Conservation (phyloP, 805 yeast species). For the Torulaspora gathmanii region DNA sequence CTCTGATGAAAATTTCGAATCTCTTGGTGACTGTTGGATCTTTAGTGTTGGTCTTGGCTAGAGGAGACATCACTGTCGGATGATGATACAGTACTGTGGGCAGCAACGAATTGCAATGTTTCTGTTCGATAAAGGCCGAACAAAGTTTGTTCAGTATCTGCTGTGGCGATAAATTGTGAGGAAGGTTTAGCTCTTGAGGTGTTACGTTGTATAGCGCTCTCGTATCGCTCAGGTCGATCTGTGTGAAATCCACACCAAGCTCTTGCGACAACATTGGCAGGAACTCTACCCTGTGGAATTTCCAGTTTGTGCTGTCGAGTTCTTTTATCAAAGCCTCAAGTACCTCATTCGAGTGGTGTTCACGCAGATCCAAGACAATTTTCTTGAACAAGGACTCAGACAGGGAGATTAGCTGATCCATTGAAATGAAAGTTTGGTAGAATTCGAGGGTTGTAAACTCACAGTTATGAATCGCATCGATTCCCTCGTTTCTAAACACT, state of each 20-base stretch:
- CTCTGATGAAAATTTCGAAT: slow-evolving; percentile 78
- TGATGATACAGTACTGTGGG: slow-evolving; percentile 81
- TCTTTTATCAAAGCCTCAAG: slow-evolving; percentile 8
- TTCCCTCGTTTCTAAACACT: slow-evolving; percentile 86
- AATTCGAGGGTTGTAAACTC: slow-evolving; percentile 91
- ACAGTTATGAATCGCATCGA: slow-evolving; percentile 90
- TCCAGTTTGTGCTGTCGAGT: slow-evolving; percentile 21
- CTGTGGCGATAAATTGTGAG: slow-evolving; percentile 41
- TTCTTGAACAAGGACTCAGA: slow-evolving; percentile 54
- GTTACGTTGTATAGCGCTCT: slow-evolving; percentile 9
- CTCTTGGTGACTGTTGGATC: slow-evolving; percentile 49
- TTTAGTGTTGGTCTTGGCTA: slow-evolving; percentile 61
- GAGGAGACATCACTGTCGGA: slow-evolving; percentile 80
- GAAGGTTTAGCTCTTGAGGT: slow-evolving; percentile 9
- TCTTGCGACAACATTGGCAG: slow-evolving; percentile 29
- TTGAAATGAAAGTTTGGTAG: slow-evolving; percentile 64
- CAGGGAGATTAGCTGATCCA: slow-evolving; percentile 60
- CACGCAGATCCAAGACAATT: slow-evolving; percentile 35
- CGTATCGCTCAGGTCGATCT: slow-evolving; percentile 36
- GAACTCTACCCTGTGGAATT: slow-evolving; percentile 33
- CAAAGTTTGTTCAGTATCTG: slow-evolving; percentile 63
- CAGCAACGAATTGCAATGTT: slow-evolving; percentile 38
- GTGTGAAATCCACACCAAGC: slow-evolving; percentile 17
- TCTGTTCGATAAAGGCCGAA: slow-evolving; percentile 58
- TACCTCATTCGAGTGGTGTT: slow-evolving; percentile 7